These are phyloP conservation scores for Carnegiea gigantea DNA, from an alignment of 179 eudicot genomes.

Conservation along the genomic window DNA sequence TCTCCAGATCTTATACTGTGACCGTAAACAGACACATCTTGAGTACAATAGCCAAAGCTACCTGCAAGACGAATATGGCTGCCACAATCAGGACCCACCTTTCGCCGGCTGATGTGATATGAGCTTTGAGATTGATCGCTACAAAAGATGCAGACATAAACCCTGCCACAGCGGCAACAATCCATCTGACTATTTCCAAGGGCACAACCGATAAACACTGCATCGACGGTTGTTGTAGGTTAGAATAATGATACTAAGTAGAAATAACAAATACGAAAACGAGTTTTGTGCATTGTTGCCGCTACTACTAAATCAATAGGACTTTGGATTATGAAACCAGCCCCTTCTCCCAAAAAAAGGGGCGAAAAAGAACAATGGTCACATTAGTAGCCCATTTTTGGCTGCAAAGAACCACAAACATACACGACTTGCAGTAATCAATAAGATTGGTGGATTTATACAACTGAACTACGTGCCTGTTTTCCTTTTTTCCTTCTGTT, in stretches of 20 bases:
- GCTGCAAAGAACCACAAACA: too few relatives aligned
- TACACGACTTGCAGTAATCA: too few relatives aligned
- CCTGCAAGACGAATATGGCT: slow-evolving; percentile 83
- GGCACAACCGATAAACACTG: slow-evolving; percentile 92
- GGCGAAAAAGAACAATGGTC: too few relatives aligned
- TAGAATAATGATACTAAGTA: neutral
- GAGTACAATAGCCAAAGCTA: slow-evolving; percentile 77
- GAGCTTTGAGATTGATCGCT: slow-evolving; percentile 83
- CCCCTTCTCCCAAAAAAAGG: too few relatives aligned
- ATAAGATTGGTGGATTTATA: too few relatives aligned
- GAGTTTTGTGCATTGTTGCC: neutral
- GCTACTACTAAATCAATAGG: too few relatives aligned
- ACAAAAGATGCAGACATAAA: slow-evolving; percentile 93
- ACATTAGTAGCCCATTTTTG: too few relatives aligned
- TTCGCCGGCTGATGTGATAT: slow-evolving; percentile 87
- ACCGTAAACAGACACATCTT: slow-evolving; percentile 78
- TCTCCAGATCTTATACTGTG: slow-evolving; percentile 33
- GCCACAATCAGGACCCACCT: slow-evolving; percentile 91
- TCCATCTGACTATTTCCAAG: slow-evolving; percentile 76
- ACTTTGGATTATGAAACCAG: too few relatives aligned
- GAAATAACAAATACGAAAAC: neutral
- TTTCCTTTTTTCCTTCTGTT: neutral
- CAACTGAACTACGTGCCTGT: too few relatives aligned
- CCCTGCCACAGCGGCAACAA: slow-evolving; percentile 86
- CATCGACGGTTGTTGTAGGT: slow-evolving; percentile 1